A percentile compares a stretch with the other conserved stretches of the same genome.
These are phyloP conservation scores for Ramalina intermedia DNA, from an alignment of 495 filamentous ascomycete species.

Conservation along the genomic window DNA sequence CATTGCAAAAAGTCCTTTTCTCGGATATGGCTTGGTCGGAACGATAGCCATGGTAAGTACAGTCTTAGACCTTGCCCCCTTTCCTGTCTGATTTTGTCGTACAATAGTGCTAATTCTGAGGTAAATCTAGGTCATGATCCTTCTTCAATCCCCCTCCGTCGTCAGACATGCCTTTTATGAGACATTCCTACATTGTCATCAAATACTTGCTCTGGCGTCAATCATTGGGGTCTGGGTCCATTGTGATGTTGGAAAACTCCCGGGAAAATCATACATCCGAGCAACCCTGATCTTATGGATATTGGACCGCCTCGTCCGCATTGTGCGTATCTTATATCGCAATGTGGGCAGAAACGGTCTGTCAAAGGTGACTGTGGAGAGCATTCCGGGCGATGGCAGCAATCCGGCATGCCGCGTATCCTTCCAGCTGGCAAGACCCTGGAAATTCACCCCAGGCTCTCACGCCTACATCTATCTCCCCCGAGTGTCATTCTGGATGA, in stretches of 20 bases:
- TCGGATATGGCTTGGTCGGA: slow-evolving; percentile 33
- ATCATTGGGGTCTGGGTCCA: slow-evolving; percentile 59
- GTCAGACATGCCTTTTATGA: slow-evolving; percentile 86
- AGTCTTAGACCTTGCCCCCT: too few species aligned
- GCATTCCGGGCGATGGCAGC: slow-evolving; percentile 32
- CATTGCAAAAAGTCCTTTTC: slow-evolving; percentile 46
- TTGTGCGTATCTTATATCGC: slow-evolving; percentile 41
- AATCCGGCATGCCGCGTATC: slow-evolving; percentile 39
- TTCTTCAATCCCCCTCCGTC: slow-evolving; percentile 57
- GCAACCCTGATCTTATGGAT: slow-evolving; percentile 50
- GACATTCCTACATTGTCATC: slow-evolving; percentile 68
- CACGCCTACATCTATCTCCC: slow-evolving; percentile 79
- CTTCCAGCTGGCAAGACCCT: slow-evolving; percentile 61
- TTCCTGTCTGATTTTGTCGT: too few species aligned
- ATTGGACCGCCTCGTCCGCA: slow-evolving; percentile 44
- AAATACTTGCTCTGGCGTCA: slow-evolving; percentile 46
- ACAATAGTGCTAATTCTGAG: too few species aligned
- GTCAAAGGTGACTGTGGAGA: slow-evolving; percentile 32
- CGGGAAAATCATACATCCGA: slow-evolving; percentile 46
- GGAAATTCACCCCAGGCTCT: slow-evolving; percentile 58
- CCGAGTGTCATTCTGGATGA: slow-evolving; percentile 54
- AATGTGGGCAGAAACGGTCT: slow-evolving; percentile 33
- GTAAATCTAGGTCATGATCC: slow-evolving; percentile 30
- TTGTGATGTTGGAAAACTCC: slow-evolving; percentile 43
- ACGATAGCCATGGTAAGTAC: slow-evolving; percentile 36